Evolutionary conservation across 1,284 basidiomycete species (phyloP).

Genomic region (Termitomyces sp.): DNA sequence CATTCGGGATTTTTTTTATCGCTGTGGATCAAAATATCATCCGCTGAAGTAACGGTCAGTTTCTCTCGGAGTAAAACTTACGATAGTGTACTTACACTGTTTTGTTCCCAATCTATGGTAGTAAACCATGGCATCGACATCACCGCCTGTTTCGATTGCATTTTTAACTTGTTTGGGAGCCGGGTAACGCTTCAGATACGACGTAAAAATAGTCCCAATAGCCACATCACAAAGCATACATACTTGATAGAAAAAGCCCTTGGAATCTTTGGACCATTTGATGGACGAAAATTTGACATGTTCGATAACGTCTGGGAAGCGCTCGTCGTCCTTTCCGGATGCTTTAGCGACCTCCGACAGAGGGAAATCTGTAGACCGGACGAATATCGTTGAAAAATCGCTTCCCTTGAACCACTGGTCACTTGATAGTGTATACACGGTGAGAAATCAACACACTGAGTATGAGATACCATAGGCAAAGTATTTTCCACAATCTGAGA

Average conservation of each 20-base stretch:
- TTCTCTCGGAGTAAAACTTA: background rate
- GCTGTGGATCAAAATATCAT: constrained; percentile 64
- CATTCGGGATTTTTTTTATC: constrained; percentile 61
- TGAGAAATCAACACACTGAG: constrained; percentile 40
- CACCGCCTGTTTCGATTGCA: constrained; percentile 60
- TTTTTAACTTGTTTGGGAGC: constrained; percentile 46
- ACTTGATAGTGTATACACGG: background rate
- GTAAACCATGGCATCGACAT: constrained; percentile 68
- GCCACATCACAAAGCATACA: constrained; percentile 7
- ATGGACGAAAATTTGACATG: constrained; percentile 75
- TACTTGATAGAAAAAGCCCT: constrained; percentile 82
- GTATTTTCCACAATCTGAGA: constrained; percentile 65
- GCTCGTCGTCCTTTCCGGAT: constrained; percentile 42
- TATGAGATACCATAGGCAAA: constrained; percentile 75
- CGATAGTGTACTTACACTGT: constrained; percentile 46
- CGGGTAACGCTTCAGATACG: constrained; percentile 46
- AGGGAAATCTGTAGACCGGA: constrained; percentile 59
- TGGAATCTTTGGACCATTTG: constrained; percentile 71
- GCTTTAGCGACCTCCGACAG: constrained; percentile 37
- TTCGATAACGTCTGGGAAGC: constrained; percentile 62
- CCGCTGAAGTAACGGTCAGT: constrained; percentile 34
- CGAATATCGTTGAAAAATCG: constrained; percentile 68
- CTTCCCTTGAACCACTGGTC: constrained; percentile 46
- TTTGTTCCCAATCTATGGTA: constrained; percentile 69
- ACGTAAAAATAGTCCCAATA: background rate